phyloP scores from a whole-genome alignment of 2,329 filamentous ascomycete species.

The Microcera coccophila region DNA sequence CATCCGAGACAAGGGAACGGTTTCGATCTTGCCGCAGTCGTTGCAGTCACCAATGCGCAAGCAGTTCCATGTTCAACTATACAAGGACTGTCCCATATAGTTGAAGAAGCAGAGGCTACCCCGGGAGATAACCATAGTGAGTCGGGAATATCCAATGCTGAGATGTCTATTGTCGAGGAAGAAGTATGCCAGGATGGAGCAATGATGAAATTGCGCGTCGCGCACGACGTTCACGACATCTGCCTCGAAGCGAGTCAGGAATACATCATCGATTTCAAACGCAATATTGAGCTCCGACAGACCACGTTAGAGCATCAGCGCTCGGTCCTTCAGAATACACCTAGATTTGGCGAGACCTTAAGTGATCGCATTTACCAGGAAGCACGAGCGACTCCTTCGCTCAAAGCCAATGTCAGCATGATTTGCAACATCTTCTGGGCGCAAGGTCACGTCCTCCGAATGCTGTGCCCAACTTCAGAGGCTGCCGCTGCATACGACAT shows the following conservation, averaged over 20 bases:
- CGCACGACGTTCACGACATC: conserved; percentile 2
- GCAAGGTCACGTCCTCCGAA: conserved; percentile 2
- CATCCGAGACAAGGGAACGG: too few relatives aligned
- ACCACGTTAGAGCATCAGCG: background rate
- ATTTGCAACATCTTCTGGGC: conserved; percentile 8
- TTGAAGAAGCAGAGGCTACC: too few relatives aligned
- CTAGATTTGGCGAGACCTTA: background rate
- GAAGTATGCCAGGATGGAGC: background rate
- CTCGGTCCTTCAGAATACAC: background rate
- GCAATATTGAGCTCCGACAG: conserved; percentile 1
- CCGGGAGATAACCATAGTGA: too few relatives aligned
- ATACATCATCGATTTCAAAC: conserved; percentile 5
- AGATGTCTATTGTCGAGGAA: background rate
- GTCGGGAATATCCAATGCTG: too few relatives aligned
- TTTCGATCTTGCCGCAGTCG: too few relatives aligned
- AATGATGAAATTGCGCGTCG: background rate
- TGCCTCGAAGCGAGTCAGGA: conserved; percentile 4
- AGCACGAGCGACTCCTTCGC: background rate
- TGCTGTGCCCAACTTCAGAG: conserved; percentile 2
- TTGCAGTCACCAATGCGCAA: too few relatives aligned
- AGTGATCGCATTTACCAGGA: background rate
- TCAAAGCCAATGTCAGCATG: conserved; percentile 4
- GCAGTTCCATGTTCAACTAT: too few relatives aligned
- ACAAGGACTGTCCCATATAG: too few relatives aligned
- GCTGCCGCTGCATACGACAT: background rate